Conservation (phyloP, 352 stramenopile genomes). For the Phytophthora idaei region DNA sequence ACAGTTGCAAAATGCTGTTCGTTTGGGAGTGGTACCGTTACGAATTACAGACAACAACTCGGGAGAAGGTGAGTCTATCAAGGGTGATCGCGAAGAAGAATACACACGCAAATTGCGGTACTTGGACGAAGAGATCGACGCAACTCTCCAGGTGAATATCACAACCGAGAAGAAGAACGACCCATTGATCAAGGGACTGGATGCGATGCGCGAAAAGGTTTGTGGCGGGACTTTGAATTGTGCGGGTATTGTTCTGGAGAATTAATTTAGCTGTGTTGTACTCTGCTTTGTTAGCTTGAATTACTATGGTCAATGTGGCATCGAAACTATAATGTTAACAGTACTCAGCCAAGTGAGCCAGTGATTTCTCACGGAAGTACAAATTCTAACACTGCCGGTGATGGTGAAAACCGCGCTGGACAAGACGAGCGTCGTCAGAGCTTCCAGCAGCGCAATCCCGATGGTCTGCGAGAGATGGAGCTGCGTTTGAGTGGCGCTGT, state of each 20-base stretch:
- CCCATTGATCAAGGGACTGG: constrained; percentile 70
- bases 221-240: not conserved
- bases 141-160: constrained; percentile 69
- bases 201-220: constrained; percentile 73
- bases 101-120: constrained; percentile 65
- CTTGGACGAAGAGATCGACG: constrained; percentile 69
- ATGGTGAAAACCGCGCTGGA: constrained; percentile 10
- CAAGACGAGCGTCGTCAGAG: constrained; percentile 20
- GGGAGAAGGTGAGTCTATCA: constrained; percentile 27
- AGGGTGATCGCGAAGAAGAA: constrained; percentile 49
- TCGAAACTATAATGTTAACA: constrained; percentile 56
- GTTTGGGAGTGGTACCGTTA: constrained; percentile 49
- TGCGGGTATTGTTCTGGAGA: too few relatives aligned
- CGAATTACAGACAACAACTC: constrained; percentile 19
- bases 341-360: constrained; percentile 7
- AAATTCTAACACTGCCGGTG: constrained; percentile 1
- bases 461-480: constrained; percentile 61
- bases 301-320: constrained; percentile 71
- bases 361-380: constrained; percentile 1
- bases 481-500: constrained; percentile 64
- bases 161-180: constrained; percentile 81
- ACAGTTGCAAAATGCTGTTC: constrained; percentile 57
- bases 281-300: constrained; percentile 41
- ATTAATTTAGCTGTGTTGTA: constrained; percentile 2
- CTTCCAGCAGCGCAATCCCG: constrained; percentile 29